phyloP scores from a whole-genome alignment of 768 basidiomycete species.

The Serpula lacrymans region DNA sequence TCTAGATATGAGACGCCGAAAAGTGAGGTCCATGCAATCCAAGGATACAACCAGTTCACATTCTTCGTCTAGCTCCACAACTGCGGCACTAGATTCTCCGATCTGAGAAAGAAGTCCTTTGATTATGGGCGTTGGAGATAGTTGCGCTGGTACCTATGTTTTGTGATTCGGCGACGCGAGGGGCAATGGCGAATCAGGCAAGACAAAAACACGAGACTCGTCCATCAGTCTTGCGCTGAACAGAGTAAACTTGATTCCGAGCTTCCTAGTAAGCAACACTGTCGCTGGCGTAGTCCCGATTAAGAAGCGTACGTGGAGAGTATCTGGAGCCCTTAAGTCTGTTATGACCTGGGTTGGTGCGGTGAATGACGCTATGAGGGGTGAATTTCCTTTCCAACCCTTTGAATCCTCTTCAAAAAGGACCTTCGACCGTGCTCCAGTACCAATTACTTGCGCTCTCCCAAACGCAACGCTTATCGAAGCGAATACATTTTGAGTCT shows the following conservation, averaged over 20 bases:
- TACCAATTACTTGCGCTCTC: slow-evolving; percentile 14
- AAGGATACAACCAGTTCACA: too few species aligned
- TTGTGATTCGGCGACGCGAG: neutral
- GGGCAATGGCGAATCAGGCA: slow-evolving; percentile 14
- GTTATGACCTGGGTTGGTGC: slow-evolving; percentile 11
- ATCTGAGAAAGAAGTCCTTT: too few species aligned
- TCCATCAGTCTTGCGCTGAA: slow-evolving; percentile 15
- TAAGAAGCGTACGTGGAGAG: slow-evolving; percentile 10
- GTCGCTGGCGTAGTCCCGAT: slow-evolving; percentile 14
- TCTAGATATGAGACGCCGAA: too few species aligned
- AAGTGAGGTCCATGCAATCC: too few species aligned
- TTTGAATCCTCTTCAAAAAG: slow-evolving; percentile 4
- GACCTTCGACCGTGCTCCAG: slow-evolving; percentile 13
- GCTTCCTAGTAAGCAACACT: slow-evolving; percentile 4
- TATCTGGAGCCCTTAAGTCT: slow-evolving; percentile 11
- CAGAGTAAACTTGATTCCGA: slow-evolving; percentile 14
- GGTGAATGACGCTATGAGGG: slow-evolving; percentile 20
- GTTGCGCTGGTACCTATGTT: neutral
- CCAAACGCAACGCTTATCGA: slow-evolving; percentile 19
- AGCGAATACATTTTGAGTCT: slow-evolving; percentile 13
- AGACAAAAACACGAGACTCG: slow-evolving; percentile 10
- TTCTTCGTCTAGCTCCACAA: too few species aligned
- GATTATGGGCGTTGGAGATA: slow-evolving; percentile 1
- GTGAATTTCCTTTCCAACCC: slow-evolving; percentile 6
- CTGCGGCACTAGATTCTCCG: slow-evolving; percentile 3